A percentile compares a stretch with the other conserved stretches of the same genome.
These are phyloP conservation scores for Vitis rupestris DNA, from an alignment of 164 flowering plant species.

Conservation along the genomic window DNA sequence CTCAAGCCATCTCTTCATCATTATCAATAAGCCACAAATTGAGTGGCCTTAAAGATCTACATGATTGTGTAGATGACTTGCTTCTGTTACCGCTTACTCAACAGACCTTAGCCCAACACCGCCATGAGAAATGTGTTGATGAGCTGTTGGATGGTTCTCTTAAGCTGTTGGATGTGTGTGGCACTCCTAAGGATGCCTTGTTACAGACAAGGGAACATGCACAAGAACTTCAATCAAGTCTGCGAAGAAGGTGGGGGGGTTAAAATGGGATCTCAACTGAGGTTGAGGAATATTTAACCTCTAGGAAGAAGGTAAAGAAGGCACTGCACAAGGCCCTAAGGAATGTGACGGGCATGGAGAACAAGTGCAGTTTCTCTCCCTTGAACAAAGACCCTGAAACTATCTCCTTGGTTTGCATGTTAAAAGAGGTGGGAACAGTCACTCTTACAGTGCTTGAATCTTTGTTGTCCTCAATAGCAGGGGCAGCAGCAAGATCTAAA, in stretches of 20 bases:
- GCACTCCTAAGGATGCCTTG: conserved; percentile 26
- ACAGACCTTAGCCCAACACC: conserved; percentile 15
- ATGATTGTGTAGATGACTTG: conserved; percentile 22
- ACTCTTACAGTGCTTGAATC: conserved; percentile 24
- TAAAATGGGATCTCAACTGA: neutral
- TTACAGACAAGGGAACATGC: conserved; percentile 23
- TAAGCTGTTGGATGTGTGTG: conserved; percentile 36
- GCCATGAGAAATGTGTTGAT: conserved; percentile 7
- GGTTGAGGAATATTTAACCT: conserved; percentile 5
- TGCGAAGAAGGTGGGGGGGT: conserved; percentile 27
- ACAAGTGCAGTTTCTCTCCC: too few species aligned
- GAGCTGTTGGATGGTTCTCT: conserved; percentile 37
- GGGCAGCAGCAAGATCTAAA: conserved; percentile 11
- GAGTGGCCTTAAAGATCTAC: conserved; percentile 19
- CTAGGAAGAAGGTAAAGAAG: conserved; percentile 29
- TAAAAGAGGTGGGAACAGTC: conserved; percentile 23
- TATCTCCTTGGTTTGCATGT: conserved; percentile 1
- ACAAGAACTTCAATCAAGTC: conserved; percentile 31
- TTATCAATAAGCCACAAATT: conserved; percentile 19
- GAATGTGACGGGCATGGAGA: conserved; percentile 12
- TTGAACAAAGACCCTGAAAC: neutral
- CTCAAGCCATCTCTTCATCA: conserved; percentile 16
- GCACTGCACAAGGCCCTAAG: conserved; percentile 22
- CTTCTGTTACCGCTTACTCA: conserved; percentile 26
- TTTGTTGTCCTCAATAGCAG: conserved; percentile 10